phyloP scores from a whole-genome alignment of 202 grass and related monocot genomes.

The Bolboschoenoplectus hybrid region DNA sequence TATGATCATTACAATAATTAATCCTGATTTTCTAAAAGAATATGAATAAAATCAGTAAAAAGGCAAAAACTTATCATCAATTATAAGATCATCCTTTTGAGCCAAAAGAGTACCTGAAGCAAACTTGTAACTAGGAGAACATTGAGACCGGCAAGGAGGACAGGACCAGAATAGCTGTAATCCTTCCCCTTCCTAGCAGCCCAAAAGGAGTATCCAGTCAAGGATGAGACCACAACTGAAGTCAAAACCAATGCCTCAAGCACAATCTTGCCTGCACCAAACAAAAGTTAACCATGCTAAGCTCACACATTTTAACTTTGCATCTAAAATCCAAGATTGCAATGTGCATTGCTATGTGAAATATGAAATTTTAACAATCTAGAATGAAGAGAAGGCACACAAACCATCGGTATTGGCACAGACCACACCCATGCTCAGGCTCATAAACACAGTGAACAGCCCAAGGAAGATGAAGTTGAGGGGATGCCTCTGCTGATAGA shows the following conservation, averaged over 20 bases:
- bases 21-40: background rate
- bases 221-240: constrained; percentile 78
- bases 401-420: constrained; percentile 97
- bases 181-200: constrained; percentile 98
- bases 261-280: constrained; percentile 82
- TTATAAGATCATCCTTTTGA: background rate
- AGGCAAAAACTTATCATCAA: background rate
- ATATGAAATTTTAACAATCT: constrained; percentile 12
- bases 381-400: constrained; percentile 16
- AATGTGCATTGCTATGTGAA: background rate
- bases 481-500: constrained; percentile 94
- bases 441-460: constrained; percentile 87
- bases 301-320: background rate
- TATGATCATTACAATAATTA: background rate
- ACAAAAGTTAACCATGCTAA: constrained; percentile 36
- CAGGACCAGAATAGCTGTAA: constrained; percentile 80
- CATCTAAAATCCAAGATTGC: background rate
- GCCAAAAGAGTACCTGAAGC: constrained; percentile 61
- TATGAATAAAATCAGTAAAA: background rate
- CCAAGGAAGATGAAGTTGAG: constrained; percentile 89
- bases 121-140: constrained; percentile 84
- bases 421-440: constrained; percentile 92
- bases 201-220: constrained; percentile 95
- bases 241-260: constrained; percentile 93
- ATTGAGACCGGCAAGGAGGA: constrained; percentile 68